phyloP scores from a whole-genome alignment of 805 yeast species.

The Torulaspora gathmanii region DNA sequence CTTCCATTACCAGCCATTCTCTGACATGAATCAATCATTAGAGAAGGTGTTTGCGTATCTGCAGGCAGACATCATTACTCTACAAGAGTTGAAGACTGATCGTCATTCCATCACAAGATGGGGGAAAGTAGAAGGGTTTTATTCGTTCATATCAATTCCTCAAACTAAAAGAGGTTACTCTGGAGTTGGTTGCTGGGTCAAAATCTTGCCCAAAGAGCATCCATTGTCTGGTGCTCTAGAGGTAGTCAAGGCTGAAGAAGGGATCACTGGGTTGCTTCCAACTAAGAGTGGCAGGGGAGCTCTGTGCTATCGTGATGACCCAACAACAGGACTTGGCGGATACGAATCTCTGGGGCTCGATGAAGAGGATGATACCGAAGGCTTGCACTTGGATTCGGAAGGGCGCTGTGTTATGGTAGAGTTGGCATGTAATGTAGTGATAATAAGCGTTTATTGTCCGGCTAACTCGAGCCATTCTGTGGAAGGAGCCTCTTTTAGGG shows the following conservation, averaged over 20 bases:
- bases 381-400: slow-evolving; percentile 60
- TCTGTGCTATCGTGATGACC: slow-evolving; percentile 24
- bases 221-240: slow-evolving; percentile 40
- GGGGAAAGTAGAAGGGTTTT: slow-evolving; percentile 52
- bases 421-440: slow-evolving; percentile 53
- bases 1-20: slow-evolving; percentile 83
- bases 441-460: slow-evolving; percentile 78
- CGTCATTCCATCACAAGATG: slow-evolving; percentile 44
- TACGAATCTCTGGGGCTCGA: slow-evolving; percentile 44
- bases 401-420: slow-evolving; percentile 81
- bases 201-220: slow-evolving; percentile 47
- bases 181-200: slow-evolving; percentile 82
- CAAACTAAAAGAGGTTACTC: slow-evolving; percentile 71
- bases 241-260: slow-evolving; percentile 81
- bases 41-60: slow-evolving; percentile 47
- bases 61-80: slow-evolving; percentile 70
- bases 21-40: slow-evolving; percentile 37
- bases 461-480: slow-evolving; percentile 76
- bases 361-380: slow-evolving; percentile 34
- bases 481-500: slow-evolving; percentile 57
- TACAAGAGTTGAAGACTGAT: slow-evolving; percentile 79
- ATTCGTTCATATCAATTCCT: slow-evolving; percentile 68
- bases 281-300: slow-evolving; percentile 22
- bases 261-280: slow-evolving; percentile 64
- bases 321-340: slow-evolving; percentile 57